phyloP scores from a whole-genome alignment of 2,329 filamentous ascomycete genomes.

The Fusarium lyarnte region DNA sequence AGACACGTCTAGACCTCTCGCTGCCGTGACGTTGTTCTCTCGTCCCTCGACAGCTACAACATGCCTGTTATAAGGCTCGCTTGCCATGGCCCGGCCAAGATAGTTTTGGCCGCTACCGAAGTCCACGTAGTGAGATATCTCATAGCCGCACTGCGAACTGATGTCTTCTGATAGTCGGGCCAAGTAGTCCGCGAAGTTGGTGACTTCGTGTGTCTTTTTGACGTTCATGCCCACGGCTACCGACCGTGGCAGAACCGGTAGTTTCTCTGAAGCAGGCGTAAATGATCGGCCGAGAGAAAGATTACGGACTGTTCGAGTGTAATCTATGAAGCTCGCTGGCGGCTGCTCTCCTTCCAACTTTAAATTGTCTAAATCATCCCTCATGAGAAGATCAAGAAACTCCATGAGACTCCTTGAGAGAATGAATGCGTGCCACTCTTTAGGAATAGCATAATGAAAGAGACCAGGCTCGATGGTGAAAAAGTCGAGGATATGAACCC shows the following conservation, averaged over 20 bases:
- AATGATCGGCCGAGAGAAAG: constrained; percentile 75
- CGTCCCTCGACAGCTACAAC: constrained; percentile 92
- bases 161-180: constrained; percentile 69
- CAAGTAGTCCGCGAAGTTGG: constrained; percentile 88
- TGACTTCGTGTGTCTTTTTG: constrained; percentile 95
- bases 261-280: constrained; percentile 52
- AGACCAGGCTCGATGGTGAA: constrained; percentile 86
- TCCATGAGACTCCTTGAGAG: constrained; percentile 75
- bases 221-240: constrained; percentile 92
- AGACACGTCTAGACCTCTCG: constrained; percentile 83
- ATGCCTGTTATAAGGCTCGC: constrained; percentile 83
- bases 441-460: constrained; percentile 79
- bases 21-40: constrained; percentile 85
- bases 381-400: constrained; percentile 82
- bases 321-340: constrained; percentile 71
- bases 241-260: constrained; percentile 71
- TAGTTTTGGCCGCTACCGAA: constrained; percentile 98
- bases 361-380: constrained; percentile 71
- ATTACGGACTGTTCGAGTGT: constrained; percentile 75
- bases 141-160: constrained; percentile 61
- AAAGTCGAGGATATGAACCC: constrained; percentile 97
- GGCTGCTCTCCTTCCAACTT: constrained; percentile 47
- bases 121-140: constrained; percentile 89
- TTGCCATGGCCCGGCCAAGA: constrained; percentile 86
- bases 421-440: constrained; percentile 86